Evolutionary conservation across 495 filamentous ascomycete species (phyloP).

Genomic region (Hypoxylon rickii): DNA sequence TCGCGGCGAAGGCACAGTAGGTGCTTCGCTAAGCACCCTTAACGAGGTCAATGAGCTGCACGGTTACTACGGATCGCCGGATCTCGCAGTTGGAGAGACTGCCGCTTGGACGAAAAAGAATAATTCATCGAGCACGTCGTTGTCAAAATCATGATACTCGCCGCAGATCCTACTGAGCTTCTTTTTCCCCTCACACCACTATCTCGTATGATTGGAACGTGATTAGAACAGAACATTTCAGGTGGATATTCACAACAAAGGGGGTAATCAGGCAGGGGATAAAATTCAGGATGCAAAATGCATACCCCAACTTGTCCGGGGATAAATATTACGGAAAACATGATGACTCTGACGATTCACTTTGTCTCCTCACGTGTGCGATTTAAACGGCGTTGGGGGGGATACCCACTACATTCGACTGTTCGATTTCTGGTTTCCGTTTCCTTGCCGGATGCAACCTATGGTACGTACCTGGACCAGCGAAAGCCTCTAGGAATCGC

Average conservation of each 20-base stretch:
- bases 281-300: too few species aligned
- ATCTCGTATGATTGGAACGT: too few species aligned
- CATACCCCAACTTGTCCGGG: too few species aligned
- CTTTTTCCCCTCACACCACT: too few species aligned
- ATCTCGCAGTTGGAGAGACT: slow-evolving; percentile 23
- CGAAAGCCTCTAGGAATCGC: background rate
- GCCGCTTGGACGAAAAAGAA: slow-evolving; percentile 7
- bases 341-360: background rate
- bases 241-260: too few species aligned
- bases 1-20: background rate
- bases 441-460: background rate
- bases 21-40: slow-evolving; percentile 33
- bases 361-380: background rate
- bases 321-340: too few species aligned
- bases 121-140: slow-evolving; percentile 3
- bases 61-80: slow-evolving; percentile 42
- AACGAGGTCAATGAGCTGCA: slow-evolving; percentile 41
- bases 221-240: too few species aligned
- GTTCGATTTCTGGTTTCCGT: background rate
- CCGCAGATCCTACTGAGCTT: too few species aligned
- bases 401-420: background rate
- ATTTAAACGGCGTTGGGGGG: background rate
- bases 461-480: background rate
- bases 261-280: too few species aligned
- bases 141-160: background rate